Evolutionary conservation across 2,329 filamentous ascomycete species (phyloP), one percentile per base, ranked within the genome.

Genomic region (Colletotrichum tanaceti): DNA sequence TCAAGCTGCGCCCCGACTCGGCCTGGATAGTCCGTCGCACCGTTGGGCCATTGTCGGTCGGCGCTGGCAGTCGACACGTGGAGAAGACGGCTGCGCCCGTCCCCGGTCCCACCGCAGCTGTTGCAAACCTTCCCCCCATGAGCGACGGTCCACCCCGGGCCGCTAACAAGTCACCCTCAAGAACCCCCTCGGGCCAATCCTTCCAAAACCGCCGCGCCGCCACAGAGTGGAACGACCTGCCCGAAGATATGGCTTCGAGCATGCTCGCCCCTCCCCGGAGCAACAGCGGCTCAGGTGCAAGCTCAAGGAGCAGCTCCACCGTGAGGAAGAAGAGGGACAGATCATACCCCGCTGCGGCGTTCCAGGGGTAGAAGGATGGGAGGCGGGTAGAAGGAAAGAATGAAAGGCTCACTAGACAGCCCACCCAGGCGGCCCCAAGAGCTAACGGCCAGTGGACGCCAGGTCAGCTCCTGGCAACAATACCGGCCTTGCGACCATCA

Each of bases 191-290:
- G 18, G 78, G 79, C 4, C 77, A 80, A 54, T 90, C 87, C 1
- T 90, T 84, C 75, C 88, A 90, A 76, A 89, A 87, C 67, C 77
- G 81, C 72, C 82, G 88, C 7, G 85, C 89, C 3, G 84, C 86
- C 22, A 87, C 79, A 38, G 89, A 90, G 74, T 91, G 89, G 89
- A 91, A 91, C 77, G 89, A 91, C 74, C 74, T 91, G 11, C 89
- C 89, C 0, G 80, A 82, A 11, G 88, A 90, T 59, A 89, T 90
- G 86, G 66, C 76, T 3, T 72, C 77, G 46, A 13, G 58, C 49
- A 2, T 63, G 71, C 71, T 69, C n/a, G 73, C 62, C 11, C 75
- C 73, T 60, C 77, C 72, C 5, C 73, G 73, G 50, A 77, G 65
- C 43, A 73, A 61, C 41, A 71, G 72, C 1, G 75, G 71, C 0